Evolutionary conservation across 2,329 filamentous ascomycete species (phyloP).

Genomic region (Talaromyces sp.): DNA sequence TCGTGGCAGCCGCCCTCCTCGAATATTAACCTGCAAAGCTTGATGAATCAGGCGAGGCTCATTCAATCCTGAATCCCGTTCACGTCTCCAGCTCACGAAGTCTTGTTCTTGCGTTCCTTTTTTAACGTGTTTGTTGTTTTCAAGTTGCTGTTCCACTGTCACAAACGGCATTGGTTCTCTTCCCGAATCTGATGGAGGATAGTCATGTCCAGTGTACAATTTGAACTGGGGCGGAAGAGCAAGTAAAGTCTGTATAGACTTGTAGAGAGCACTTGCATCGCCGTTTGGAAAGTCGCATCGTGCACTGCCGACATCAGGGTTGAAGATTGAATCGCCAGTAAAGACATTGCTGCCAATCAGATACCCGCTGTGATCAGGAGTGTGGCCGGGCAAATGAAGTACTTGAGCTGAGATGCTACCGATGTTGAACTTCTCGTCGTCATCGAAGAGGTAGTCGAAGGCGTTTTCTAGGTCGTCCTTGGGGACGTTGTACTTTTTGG

Average conservation of each 20-base stretch:
- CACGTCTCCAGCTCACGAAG: slow-evolving; percentile 35
- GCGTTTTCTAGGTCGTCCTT: slow-evolving; percentile 22
- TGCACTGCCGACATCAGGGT: slow-evolving; percentile 54
- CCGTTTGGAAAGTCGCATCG: slow-evolving; percentile 58
- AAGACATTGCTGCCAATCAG: slow-evolving; percentile 53
- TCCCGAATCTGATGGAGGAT: not conserved
- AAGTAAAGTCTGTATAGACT: slow-evolving; percentile 48
- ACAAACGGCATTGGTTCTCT: not conserved
- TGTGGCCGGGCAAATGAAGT: slow-evolving; percentile 63
- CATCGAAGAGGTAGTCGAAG: slow-evolving; percentile 58
- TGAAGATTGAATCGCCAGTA: slow-evolving; percentile 56
- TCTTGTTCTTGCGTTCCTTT: slow-evolving; percentile 28
- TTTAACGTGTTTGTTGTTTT: slow-evolving; percentile 30
- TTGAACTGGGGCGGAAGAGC: not conserved
- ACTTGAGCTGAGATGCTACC: slow-evolving; percentile 51
- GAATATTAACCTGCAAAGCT: slow-evolving; percentile 45
- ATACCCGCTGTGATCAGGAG: slow-evolving; percentile 64
- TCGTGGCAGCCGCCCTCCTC: slow-evolving; percentile 31
- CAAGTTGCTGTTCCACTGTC: not conserved
- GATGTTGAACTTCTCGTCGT: slow-evolving; percentile 58
- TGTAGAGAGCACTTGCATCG: slow-evolving; percentile 45
- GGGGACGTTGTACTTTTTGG: not conserved
- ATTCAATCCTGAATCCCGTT: slow-evolving; percentile 34
- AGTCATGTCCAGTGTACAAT: not conserved
- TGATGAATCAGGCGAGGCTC: slow-evolving; percentile 41